Conservation (phyloP, 2,329 filamentous ascomycete genomes). For the Cercospora zeina region DNA sequence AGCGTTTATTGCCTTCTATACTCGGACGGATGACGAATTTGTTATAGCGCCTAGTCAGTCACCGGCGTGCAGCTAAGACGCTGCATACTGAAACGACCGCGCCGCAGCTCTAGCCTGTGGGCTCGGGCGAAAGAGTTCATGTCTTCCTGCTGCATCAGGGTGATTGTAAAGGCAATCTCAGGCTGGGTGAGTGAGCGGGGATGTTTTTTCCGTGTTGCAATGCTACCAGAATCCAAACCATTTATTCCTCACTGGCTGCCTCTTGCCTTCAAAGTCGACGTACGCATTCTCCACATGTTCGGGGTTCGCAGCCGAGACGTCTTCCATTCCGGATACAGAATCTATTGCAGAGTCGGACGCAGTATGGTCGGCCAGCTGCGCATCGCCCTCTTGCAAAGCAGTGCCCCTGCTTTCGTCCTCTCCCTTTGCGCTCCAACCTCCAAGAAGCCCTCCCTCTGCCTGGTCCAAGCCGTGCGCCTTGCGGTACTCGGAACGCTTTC, state of each 20-base stretch:
- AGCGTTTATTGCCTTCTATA: neutral
- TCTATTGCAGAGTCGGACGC: constrained; percentile 9
- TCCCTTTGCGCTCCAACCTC: constrained; percentile 48
- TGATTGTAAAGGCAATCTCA: neutral
- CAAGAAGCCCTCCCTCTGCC: constrained; percentile 49
- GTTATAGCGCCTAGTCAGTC: neutral
- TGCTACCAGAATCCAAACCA: constrained; percentile 77
- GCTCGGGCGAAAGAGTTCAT: neutral
- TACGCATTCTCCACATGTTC: constrained; percentile 43
- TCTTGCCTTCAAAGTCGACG: constrained; percentile 46
- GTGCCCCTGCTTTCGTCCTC: constrained; percentile 42
- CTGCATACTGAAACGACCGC: neutral
- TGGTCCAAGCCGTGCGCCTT: constrained; percentile 79
- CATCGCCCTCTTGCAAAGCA: constrained; percentile 44
- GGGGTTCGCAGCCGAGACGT: constrained; percentile 32
- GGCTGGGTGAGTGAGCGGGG: neutral
- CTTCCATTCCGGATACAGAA: constrained; percentile 31
- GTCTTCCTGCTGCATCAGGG: neutral
- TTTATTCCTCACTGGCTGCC: constrained; percentile 66
- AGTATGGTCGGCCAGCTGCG: constrained; percentile 22
- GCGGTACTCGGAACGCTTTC: constrained; percentile 81
- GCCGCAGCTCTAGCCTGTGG: neutral
- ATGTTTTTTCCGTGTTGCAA: constrained; percentile 1
- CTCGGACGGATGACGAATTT: neutral
- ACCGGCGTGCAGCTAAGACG: neutral